Evolutionary conservation across 345 rosid species (phyloP).

Genomic region (Hibiscus tridactylites): DNA sequence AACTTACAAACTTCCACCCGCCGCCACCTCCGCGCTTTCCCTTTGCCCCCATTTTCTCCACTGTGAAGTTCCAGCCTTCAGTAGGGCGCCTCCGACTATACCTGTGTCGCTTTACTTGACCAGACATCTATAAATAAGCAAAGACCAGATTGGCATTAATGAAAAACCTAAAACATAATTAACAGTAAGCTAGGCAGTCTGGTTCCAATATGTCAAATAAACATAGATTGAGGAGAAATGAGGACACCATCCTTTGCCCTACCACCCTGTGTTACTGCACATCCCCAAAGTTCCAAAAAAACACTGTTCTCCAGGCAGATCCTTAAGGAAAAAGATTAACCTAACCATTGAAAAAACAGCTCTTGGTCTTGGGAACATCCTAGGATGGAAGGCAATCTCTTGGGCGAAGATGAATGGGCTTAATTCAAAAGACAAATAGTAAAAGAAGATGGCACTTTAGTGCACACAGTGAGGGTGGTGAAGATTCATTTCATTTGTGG

Average conservation of each 20-base stretch:
- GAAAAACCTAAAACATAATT: not conserved
- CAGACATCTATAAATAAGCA: slow-evolving; percentile 44
- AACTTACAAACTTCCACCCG: slow-evolving; percentile 90
- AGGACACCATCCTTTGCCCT: not conserved
- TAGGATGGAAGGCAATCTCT: not conserved
- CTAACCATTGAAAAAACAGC: not conserved
- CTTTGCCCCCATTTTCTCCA: slow-evolving; percentile 66
- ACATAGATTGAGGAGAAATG: not conserved
- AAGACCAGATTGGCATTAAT: slow-evolving; percentile 1
- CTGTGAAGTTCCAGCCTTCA: slow-evolving; percentile 83
- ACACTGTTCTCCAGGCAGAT: not conserved
- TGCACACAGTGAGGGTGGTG: not conserved
- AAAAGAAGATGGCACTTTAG: not conserved
- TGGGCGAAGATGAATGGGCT: not conserved
- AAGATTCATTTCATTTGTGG: not conserved
- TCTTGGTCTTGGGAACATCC: not conserved
- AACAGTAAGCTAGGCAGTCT: not conserved
- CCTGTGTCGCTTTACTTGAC: slow-evolving; percentile 74
- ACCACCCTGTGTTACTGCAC: not conserved
- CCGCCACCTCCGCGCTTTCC: slow-evolving; percentile 91
- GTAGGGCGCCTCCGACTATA: slow-evolving; percentile 73
- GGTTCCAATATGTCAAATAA: not conserved
- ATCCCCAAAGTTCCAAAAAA: not conserved
- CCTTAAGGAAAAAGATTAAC: not conserved
- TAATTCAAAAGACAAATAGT: not conserved